Evolutionary conservation across 106 monocot genomes (phyloP).

Genomic region (Platanthera zijinensis): DNA sequence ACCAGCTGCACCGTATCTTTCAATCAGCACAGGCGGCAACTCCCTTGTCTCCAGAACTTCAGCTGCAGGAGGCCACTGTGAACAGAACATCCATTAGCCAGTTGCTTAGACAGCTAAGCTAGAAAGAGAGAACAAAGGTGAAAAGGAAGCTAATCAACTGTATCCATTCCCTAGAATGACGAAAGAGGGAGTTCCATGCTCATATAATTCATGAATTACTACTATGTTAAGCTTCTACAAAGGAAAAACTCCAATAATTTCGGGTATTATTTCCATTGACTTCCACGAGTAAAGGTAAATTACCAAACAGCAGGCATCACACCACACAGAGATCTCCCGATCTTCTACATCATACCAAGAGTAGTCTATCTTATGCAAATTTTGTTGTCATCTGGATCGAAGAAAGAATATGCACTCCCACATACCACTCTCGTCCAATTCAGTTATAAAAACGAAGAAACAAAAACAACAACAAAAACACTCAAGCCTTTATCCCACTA

Average conservation of each 20-base stretch:
- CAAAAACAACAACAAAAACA: too few relatives aligned
- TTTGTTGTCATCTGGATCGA: not conserved
- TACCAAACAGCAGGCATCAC: not conserved
- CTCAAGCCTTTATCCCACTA: too few relatives aligned
- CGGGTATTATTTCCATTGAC: not conserved
- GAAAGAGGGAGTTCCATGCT: not conserved
- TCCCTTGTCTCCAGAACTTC: conserved; percentile 76
- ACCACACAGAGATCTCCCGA: not conserved
- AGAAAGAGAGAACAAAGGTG: not conserved
- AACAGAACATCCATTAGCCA: not conserved
- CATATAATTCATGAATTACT: not conserved
- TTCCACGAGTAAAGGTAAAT: not conserved
- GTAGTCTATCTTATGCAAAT: not conserved
- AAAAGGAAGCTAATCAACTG: not conserved
- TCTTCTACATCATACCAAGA: not conserved
- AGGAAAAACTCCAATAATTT: not conserved
- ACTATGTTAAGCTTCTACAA: not conserved
- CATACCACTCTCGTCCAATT: not conserved
- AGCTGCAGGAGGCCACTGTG: conserved; percentile 83
- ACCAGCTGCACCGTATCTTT: conserved; percentile 72
- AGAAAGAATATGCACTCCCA: not conserved
- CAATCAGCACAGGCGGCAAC: conserved; percentile 64
- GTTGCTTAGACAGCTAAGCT: not conserved
- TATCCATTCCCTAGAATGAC: not conserved
- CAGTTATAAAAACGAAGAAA: not conserved